Evolutionary conservation across 2,329 filamentous ascomycete species (phyloP), one percentile per base, ranked within the genome.

Genomic region (Exophiala alcalophila): DNA sequence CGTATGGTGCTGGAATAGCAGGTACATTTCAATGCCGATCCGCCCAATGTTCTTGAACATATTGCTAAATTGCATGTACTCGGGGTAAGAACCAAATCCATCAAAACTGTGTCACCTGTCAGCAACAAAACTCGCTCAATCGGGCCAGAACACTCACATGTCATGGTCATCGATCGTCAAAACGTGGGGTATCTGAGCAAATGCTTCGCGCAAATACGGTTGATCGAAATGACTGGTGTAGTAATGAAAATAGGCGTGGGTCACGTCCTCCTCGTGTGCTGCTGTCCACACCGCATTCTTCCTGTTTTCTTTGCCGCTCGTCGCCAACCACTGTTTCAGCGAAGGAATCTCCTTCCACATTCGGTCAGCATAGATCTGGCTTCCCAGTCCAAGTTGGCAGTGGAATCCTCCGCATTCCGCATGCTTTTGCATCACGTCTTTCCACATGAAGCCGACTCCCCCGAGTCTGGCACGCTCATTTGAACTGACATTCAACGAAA

Each of bases 201-300:
- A 98, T 0, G 91, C 90, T 65, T 98, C 92, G 47, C 92, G 76
- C 54, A 98, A 66, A 64, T 94, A 91, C 5, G 91, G 90, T 65
- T 98, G 92, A 61, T 98, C 92, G 62, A 98, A 97, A 64, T 97
- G 91, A 56, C 89, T 95, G 1, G 90, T 95, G 63, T 98, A 98
- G 65, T 95, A 98, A 65, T 98, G 92, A 66, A 98, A 98, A 69
- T 95, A 98, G 5, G 92, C 90, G 65, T 97, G 90, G 2, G 84
- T 83, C 12, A 95, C 88, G 60, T 98, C 92, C 60, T 98, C 91
- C 61, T 98, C 89, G 57, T 97, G 87, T 35, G 88, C 83, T 3
- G 91, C 88, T 5, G 90, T 95, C 92, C 92, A 98, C 29, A 83
- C 77, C 0, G 88, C 83, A 55, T 83, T 94, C 70, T 90, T 94